A percentile compares a stretch with the other conserved stretches of the same genome.
Evolutionary conservation across 1,139 yeast species (phyloP).

Genomic region (Saccharomyces hybrid): DNA sequence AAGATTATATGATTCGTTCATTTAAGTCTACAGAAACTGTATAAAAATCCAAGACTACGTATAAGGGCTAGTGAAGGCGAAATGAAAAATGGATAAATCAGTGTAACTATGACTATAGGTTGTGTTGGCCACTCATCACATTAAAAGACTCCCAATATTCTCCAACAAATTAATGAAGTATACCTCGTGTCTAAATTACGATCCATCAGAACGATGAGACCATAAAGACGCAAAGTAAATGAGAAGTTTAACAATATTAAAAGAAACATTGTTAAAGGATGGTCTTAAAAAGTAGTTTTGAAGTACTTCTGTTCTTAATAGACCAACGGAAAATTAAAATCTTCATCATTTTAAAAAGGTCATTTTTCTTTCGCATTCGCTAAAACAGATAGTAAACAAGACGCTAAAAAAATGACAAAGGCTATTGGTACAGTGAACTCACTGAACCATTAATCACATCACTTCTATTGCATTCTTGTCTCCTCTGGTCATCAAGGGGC

Average conservation of each 20-base stretch:
- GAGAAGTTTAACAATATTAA: slow-evolving; percentile 13
- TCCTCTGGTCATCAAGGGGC: too few species aligned
- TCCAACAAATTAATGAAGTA: slow-evolving; percentile 1
- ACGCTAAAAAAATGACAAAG: background rate
- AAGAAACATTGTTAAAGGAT: slow-evolving; percentile 14
- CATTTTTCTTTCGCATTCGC: background rate
- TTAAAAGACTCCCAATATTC: slow-evolving; percentile 24
- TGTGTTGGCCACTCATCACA: slow-evolving; percentile 33
- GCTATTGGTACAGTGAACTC: background rate
- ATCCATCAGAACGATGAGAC: slow-evolving; percentile 14
- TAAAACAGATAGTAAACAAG: background rate
- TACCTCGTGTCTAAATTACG: slow-evolving; percentile 1
- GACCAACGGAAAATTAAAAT: slow-evolving; percentile 25
- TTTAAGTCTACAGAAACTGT: background rate
- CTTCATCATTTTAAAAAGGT: slow-evolving; percentile 23
- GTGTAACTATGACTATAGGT: slow-evolving; percentile 35
- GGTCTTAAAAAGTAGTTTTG: slow-evolving; percentile 19
- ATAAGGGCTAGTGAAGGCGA: background rate
- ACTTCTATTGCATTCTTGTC: background rate
- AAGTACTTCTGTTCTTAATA: slow-evolving; percentile 30
- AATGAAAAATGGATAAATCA: slow-evolving; percentile 16
- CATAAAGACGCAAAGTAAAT: slow-evolving; percentile 9
- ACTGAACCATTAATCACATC: background rate
- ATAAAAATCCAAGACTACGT: background rate
- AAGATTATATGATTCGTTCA: too few species aligned